Evolutionary conservation across 2,329 filamentous ascomycete genomes (phyloP), one percentile per base, ranked within the genome.

Genomic region (Diaporthe ilicicola): DNA sequence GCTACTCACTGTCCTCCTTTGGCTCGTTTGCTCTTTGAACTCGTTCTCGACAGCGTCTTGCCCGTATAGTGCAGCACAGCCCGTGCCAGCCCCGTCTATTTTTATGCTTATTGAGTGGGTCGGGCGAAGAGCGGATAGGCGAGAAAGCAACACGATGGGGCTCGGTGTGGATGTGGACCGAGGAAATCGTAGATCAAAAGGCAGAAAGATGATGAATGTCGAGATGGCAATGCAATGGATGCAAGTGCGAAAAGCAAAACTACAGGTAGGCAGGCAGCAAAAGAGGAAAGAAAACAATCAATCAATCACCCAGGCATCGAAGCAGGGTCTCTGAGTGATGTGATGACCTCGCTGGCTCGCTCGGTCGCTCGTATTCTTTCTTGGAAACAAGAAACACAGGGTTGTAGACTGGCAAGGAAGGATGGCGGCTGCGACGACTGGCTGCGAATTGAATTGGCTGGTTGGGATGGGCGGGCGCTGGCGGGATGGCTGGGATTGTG

Each of bases 61-160:
- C 32, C 29, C 15, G 13, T 50, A 29, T n/a, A 50, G 37, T 22
- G 54, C 51, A 56, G 53, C 46, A 17, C 42, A 39, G 65, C 15
- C 39, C 53, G 65, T 59, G 51, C 53, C 65, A 59, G 65, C 65
- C 42, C 65, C 59, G 51, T 59, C 53, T 68, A 39, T 67, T 34
- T 10, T 67, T 59, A 68, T 68, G 65, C 65, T 68, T 68, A 68
- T 59, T 68, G 39, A 48, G 65, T 68, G 65, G 65, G 65, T 59
- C 65, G 42, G 27, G 13, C 27, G 13, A 24, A 37, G 62, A 22
- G 50, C 65, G 29, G 29, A 27, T 29, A 48, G 37, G 51, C 50
- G n/a, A 55, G 54, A 37, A 37, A 55, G 51, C 65, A 55, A 22
- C n/a, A 67, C 51, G 39, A 67, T 37, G 65, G 50, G 51, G 27